Percentiles rank a stretch among this genome's conserved stretches.
Evolutionary conservation across 1,139 yeast species (phyloP).

Genomic region (Saccharomyces hybrid): DNA sequence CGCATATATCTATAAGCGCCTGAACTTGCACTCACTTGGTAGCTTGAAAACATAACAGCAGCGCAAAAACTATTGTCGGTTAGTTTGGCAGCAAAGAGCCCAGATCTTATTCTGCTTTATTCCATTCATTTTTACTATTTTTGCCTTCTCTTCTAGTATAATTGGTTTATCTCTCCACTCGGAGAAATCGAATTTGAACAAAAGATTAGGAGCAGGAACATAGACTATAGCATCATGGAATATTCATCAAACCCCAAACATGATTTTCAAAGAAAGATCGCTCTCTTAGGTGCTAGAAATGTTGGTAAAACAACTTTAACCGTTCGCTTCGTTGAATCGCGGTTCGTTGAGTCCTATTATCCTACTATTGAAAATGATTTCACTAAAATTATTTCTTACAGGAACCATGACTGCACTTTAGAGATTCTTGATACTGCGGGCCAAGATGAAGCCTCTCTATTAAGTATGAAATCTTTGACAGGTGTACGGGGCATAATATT

Average conservation of each 20-base stretch:
- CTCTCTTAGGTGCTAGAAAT: constrained; percentile 82
- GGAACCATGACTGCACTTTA: constrained; percentile 71
- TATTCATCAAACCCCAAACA: background rate
- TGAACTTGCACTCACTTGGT: background rate
- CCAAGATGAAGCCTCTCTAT: constrained; percentile 82
- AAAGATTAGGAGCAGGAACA: background rate
- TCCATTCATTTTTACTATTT: background rate
- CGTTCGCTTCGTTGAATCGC: constrained; percentile 80
- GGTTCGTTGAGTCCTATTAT: constrained; percentile 81
- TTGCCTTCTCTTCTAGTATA: no score
- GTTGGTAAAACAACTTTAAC: constrained; percentile 88
- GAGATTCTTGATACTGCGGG: constrained; percentile 93
- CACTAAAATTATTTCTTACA: constrained; percentile 59
- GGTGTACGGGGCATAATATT: constrained; percentile 82
- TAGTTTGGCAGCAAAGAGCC: background rate
- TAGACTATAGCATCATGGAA: background rate
- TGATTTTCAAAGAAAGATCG: constrained; percentile 50
- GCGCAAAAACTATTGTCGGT: background rate
- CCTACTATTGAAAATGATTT: constrained; percentile 92
- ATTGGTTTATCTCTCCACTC: background rate
- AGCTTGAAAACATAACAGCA: background rate
- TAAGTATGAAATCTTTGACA: constrained; percentile 74
- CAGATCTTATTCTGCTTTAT: background rate
- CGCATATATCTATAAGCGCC: background rate
- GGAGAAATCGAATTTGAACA: background rate